Conservation (phyloP, 202 grass and related monocot genomes). For the Brachypodium distachyon region DNA sequence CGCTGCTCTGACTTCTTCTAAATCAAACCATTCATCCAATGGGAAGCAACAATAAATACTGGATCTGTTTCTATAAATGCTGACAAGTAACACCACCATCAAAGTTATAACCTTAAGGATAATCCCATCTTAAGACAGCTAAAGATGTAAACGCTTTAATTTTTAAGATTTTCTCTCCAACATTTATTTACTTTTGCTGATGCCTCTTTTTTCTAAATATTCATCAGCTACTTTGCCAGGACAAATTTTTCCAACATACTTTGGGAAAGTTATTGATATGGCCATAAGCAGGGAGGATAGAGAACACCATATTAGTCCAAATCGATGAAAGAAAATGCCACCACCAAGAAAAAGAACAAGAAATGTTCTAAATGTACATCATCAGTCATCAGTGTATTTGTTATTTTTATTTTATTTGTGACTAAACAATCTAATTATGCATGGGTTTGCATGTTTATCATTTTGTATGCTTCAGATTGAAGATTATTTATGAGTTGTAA, state of each 20-base stretch:
- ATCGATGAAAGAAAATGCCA: not conserved
- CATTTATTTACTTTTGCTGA: not conserved
- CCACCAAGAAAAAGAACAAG: not conserved
- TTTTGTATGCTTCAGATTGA: constrained; percentile 1
- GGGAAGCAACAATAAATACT: not conserved
- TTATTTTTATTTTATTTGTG: not conserved
- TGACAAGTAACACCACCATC: not conserved
- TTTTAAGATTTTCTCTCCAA: not conserved
- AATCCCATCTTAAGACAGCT: not conserved
- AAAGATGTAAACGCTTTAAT: not conserved
- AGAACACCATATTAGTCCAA: not conserved
- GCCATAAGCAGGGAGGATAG: not conserved
- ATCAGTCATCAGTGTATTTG: not conserved
- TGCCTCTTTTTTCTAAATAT: not conserved
- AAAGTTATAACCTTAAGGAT: not conserved
- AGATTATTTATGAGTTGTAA: not conserved
- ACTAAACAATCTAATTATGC: not conserved
- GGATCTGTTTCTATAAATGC: not conserved
- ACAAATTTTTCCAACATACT: not conserved
- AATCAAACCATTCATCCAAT: not conserved
- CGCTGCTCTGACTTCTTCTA: not conserved
- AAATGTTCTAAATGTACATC: not conserved
- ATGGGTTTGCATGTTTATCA: not conserved
- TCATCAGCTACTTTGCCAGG: not conserved
- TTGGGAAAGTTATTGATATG: not conserved